Base-by-base conservation (phyloP, 2,329 filamentous ascomycete species). In the Botrytis tulipae region DNA sequence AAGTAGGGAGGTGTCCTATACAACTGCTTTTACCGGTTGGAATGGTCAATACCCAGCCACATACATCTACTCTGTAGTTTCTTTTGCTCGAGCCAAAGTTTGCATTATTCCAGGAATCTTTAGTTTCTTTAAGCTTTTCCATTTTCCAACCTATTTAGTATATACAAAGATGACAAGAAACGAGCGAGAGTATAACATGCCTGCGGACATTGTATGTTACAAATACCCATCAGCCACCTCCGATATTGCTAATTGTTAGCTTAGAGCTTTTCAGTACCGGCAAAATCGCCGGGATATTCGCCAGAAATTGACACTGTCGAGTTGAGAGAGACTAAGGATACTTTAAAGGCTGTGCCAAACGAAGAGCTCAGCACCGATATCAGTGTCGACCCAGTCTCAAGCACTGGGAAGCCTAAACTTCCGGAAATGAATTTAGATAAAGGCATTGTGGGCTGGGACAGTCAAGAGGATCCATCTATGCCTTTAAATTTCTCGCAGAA, bases 401-500 rank as follows among this genome's bases (percentile, higher is more conserved):
- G 22, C 51, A 57, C 51, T 29, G 51, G 51, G 51, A 57, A 57
- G 51, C 51, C 51, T 57, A 57, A 57, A n/a, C 51, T 57, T 29
- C 51, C 51, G 22, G 51, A 57, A 57, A 57, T 57, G 51, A 29
- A 57, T 57, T 16, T 57, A 57, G 51, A 57, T 57, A 57, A 63
- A 63, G 60, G 32, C 42, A 65, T 65, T 74, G 57, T 59, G 57
- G 8, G 57, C 57, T 59, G 57, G 29, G 29, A 59, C 57, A 32
- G 29, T 16, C 57, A 32, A 20, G 29, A 59, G 29, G 29, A 59
- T 59, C 57, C 57, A 32, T 35, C 29, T 32, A 32, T 35, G 14
- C 29, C 57, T 59, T 32, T 16, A 32, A 59, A 22, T 32, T 59
- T 32, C n/a, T 59, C 57, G 29, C 57, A 35, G 14, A 59, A 32